Conservation (phyloP, 768 basidiomycete genomes). For the Pleurotus pulmonarius region DNA sequence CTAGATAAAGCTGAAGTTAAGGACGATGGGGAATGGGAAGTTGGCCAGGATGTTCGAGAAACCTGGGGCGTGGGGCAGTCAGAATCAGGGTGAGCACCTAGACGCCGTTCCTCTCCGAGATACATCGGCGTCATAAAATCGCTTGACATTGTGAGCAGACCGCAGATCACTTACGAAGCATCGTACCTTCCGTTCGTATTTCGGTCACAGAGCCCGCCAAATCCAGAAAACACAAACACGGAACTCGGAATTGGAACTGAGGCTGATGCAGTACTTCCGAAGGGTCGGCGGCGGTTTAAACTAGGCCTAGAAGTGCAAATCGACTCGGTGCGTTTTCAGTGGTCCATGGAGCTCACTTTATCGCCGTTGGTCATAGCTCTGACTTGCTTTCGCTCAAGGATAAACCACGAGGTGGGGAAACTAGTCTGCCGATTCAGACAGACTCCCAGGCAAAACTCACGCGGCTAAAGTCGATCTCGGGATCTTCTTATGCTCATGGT, state of each 20-base stretch:
- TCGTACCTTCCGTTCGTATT: conserved; percentile 70
- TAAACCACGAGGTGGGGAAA: background rate
- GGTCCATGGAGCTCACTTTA: background rate
- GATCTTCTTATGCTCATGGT: background rate
- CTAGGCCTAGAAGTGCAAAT: conserved; percentile 37
- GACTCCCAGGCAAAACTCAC: background rate
- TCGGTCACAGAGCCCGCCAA: conserved; percentile 20
- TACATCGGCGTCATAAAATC: background rate
- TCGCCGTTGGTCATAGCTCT: conserved; percentile 2
- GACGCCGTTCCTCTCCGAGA: conserved; percentile 2
- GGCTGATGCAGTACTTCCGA: conserved; percentile 20
- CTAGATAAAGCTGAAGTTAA: conserved; percentile 50
- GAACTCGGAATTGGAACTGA: conserved; percentile 18
- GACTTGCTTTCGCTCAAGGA: conserved; percentile 8
- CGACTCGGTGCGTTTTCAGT: conserved; percentile 9
- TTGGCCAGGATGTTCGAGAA: conserved; percentile 46
- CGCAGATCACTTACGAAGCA: conserved; percentile 45
- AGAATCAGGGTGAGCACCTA: conserved; percentile 16
- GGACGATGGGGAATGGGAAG: conserved; percentile 66
- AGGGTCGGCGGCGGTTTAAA: conserved; percentile 54
- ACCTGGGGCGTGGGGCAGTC: conserved; percentile 40
- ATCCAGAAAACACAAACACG: conserved; percentile 14
- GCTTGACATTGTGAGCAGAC: conserved; percentile 9
- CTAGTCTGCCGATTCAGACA: background rate
- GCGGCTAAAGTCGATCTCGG: conserved; percentile 9